Evolutionary conservation across 495 filamentous ascomycete genomes (phyloP), one percentile per base, ranked within the genome.

Genomic region (Xanthoparmelia taractica): DNA sequence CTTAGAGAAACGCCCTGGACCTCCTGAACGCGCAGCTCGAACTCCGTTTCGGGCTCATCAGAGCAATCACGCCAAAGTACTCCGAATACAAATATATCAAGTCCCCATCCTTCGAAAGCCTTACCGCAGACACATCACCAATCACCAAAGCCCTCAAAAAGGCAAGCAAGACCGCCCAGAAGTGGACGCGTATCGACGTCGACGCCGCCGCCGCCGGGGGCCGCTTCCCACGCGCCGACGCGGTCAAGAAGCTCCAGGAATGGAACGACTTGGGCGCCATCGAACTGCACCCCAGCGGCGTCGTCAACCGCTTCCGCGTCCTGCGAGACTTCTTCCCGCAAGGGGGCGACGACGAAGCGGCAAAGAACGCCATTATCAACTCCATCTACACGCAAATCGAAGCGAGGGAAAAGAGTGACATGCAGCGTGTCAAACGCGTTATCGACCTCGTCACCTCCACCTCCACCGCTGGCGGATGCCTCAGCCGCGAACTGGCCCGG

Each of bases 41-140:
- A 59, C 73, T 87, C 12, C 78, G 75, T 13, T 82, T 83, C 63
- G 72, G 72, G 2, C 68, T 84, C 5, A 68, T 87, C 58, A 73
- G 84, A 25, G 80, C 81, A 4, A 76, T 79, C 20, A 84, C 82
- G 0, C 78, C 82, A 10, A 79, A 81, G 61, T 85, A 84, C 61
- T 74, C 74, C 8, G 69, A 70, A 4, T 85, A 84, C 63, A 72
- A 73, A 57, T 87, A 79, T 66, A 73, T 70, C 36, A 71, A 73
- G 34, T 67, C 55, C 17, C 29, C 61, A 0, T 13, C 20, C 0
- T 82, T 79, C 52, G 36, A 64, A 4, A 20, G 47, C 0, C 36
- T 69, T 4, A 64, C 67, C 7, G 34, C 63, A 3, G 76, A 80
- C 57, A 59, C 60, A 17, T 76, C 71, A 0, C 50, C 52, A 0